Percentiles rank a stretch among this genome's conserved stretches.
phyloP scores from a whole-genome alignment of 805 yeast species.

The Starmera caribaea region DNA sequence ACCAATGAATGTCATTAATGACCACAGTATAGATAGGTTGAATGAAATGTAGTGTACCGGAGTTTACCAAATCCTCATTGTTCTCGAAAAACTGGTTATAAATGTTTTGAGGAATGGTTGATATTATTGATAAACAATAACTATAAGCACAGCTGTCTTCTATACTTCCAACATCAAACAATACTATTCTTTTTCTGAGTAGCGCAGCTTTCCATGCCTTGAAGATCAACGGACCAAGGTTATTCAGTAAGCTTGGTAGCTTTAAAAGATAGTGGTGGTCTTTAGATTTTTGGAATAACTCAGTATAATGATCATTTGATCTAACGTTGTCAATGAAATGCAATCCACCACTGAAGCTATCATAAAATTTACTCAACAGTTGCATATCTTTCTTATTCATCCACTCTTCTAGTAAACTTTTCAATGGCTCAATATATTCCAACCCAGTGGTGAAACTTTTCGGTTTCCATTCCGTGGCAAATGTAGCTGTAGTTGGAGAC shows the following conservation, averaged over 20 bases:
- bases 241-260: slow-evolving; percentile 35
- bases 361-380: slow-evolving; percentile 17
- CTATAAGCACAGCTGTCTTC: slow-evolving; percentile 38
- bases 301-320: not conserved
- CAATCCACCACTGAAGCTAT: slow-evolving; percentile 5
- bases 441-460: slow-evolving; percentile 32
- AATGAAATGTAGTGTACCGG: slow-evolving; percentile 20
- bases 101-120: slow-evolving; percentile 53
- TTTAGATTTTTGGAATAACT: slow-evolving; percentile 2
- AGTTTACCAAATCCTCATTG: slow-evolving; percentile 6
- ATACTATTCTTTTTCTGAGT: slow-evolving; percentile 44
- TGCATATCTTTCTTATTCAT: slow-evolving; percentile 9
- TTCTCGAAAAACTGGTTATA: slow-evolving; percentile 22
- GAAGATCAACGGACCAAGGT: slow-evolving; percentile 58
- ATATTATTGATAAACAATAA: slow-evolving; percentile 50
- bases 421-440: slow-evolving; percentile 31
- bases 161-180: slow-evolving; percentile 29
- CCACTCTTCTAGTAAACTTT: slow-evolving; percentile 17
- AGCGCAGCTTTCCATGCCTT: slow-evolving; percentile 55
- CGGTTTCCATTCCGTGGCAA: slow-evolving; percentile 26
- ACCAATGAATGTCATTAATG: slow-evolving; percentile 42
- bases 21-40: slow-evolving; percentile 56
- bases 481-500: too few relatives aligned
- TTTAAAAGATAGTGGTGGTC: slow-evolving; percentile 35
- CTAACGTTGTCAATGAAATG: slow-evolving; percentile 6